phyloP scores from a whole-genome alignment of 176 grass and related monocot species.

The Metroxylon sagu region DNA sequence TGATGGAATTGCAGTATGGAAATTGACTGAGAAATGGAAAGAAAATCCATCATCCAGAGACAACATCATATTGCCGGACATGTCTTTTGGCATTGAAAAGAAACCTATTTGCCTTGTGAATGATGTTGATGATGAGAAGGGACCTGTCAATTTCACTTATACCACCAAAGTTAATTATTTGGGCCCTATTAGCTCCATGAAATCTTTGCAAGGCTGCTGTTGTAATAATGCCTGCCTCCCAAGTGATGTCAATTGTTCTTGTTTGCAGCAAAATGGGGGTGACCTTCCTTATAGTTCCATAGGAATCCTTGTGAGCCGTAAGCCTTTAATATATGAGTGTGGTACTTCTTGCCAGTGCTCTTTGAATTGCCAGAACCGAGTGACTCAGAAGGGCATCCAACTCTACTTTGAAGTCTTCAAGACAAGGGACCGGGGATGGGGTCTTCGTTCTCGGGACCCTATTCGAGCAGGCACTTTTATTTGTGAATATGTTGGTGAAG shows the following conservation, averaged over 20 bases:
- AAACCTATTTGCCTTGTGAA: constrained; percentile 80
- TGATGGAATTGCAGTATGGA: constrained; percentile 70
- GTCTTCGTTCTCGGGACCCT: constrained; percentile 71
- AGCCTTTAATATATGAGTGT: constrained; percentile 61
- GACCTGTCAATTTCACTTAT: constrained; percentile 58
- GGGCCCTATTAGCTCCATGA: constrained; percentile 32
- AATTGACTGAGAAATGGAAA: constrained; percentile 74
- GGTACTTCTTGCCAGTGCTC: constrained; percentile 45
- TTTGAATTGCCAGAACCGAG: constrained; percentile 57
- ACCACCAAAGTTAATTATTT: constrained; percentile 37
- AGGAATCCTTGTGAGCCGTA: constrained; percentile 62
- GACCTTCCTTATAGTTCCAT: constrained; percentile 60
- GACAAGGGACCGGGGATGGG: constrained; percentile 59
- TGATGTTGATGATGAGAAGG: constrained; percentile 60
- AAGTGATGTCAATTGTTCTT: constrained; percentile 66
- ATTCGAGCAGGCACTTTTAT: constrained; percentile 79
- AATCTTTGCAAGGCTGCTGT: constrained; percentile 42
- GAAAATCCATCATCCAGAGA: constrained; percentile 55
- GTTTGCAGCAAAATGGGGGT: constrained; percentile 47
- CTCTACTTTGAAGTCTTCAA: constrained; percentile 83
- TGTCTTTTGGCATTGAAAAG: constrained; percentile 62
- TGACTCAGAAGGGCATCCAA: constrained; percentile 55
- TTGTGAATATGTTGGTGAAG: constrained; percentile 70
- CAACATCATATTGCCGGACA: constrained; percentile 39
- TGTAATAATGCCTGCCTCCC: constrained; percentile 53